Evolutionary conservation across 2,329 filamentous ascomycete species (phyloP), one percentile per base, ranked within the genome.

Genomic region (Pseudomassariella vexata): DNA sequence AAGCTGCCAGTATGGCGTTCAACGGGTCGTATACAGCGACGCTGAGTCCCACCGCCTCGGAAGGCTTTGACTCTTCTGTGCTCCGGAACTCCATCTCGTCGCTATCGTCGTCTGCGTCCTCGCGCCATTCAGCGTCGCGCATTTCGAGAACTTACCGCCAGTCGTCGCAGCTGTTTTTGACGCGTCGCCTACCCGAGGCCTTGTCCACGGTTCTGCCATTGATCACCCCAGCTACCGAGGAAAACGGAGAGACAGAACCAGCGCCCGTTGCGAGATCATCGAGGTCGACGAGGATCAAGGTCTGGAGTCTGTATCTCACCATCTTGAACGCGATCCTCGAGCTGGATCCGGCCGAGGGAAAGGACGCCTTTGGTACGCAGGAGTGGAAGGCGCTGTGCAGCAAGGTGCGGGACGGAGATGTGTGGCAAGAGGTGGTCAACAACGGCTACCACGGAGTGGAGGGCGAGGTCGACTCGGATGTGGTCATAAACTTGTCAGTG

Each of bases 241-340:
- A 34, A 10, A 14, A 26, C 24, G 24, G 9, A 14, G 24, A 26
- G 8, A 7, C 64, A 19, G 70, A 78, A 36, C 66, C 75, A 18
- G 82, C 87, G 18, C 86, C 88, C 5, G 79, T 95, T 32, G 82
- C 85, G 33, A 76, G 73, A 41, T 87, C 87, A 32, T 89, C 85
- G 24, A 78, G 83, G 44, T 84, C 81, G 19, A 92, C 86, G 36
- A 73, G 89, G 44, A 83, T 95, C 57, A 98, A 96, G 61, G 83
- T 96, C 42, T 98, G 92, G 92, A 95, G 88, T 58, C 72, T 98
- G 49, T 98, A 96, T 56, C 73, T 96, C 44, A 95, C 89, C 12
- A 82, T 95, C 30, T 69, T 96, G 41, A 95, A 95, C 63, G 84
- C 87, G 23, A 83, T 95, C 42, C 69, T 94, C 21, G 90, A 96